phyloP scores from a whole-genome alignment of 2,329 filamentous ascomycete genomes.

The Phialophora tarda region DNA sequence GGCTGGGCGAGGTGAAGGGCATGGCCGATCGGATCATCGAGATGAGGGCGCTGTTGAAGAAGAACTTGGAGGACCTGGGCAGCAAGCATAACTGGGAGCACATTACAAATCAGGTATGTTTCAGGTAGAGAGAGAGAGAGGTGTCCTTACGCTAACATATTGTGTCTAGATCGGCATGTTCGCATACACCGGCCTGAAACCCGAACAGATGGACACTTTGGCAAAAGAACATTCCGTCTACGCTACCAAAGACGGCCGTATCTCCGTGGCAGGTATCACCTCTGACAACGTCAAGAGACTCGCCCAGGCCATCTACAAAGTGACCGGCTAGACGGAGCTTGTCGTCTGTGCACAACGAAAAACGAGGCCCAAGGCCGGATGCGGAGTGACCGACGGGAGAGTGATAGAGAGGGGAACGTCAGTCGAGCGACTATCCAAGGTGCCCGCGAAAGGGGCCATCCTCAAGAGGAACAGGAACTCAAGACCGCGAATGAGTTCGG shows the following conservation, averaged over 20 bases:
- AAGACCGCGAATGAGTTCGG: not conserved
- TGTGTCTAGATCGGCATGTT: slow-evolving; percentile 87
- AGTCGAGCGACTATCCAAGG: not conserved
- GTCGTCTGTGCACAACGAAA: not conserved
- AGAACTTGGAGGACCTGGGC: slow-evolving; percentile 91
- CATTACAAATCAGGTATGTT: slow-evolving; percentile 79
- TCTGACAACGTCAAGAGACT: slow-evolving; percentile 57
- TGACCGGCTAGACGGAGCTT: slow-evolving; percentile 50
- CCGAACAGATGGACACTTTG: slow-evolving; percentile 88
- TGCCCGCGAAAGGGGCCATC: not conserved
- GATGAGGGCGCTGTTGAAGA: slow-evolving; percentile 93
- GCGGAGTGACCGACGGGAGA: not conserved
- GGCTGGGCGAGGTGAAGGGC: slow-evolving; percentile 94
- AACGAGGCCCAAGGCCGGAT: not conserved
- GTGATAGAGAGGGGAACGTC: not conserved
- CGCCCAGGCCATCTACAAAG: slow-evolving; percentile 58
- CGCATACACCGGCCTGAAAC: slow-evolving; percentile 90
- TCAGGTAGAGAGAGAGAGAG: not conserved
- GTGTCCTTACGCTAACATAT: not conserved
- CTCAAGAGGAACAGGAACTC: not conserved
- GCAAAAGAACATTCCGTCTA: slow-evolving; percentile 98
- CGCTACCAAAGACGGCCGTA: slow-evolving; percentile 76
- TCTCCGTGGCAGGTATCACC: slow-evolving; percentile 58
- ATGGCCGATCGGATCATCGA: slow-evolving; percentile 99
- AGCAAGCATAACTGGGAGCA: slow-evolving; percentile 98